phyloP scores from a whole-genome alignment of 371 early-diverging fungal species.

The Mucor lusitanicus region DNA sequence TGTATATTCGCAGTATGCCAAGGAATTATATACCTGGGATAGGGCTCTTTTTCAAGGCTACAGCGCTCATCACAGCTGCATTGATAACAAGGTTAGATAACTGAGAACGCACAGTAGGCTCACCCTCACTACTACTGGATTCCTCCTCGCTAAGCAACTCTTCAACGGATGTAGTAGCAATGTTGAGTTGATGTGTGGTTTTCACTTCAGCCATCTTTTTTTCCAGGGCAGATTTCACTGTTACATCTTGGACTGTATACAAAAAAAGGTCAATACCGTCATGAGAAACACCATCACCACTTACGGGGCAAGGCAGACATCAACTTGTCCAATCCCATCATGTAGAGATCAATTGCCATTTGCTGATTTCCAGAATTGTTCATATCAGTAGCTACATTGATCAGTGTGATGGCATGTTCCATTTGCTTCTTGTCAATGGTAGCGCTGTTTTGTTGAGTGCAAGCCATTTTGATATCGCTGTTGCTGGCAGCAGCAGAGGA shows the following conservation, averaged over 20 bases:
- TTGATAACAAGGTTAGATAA: conserved; percentile 50
- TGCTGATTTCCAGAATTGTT: conserved; percentile 42
- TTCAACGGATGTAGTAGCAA: conserved; percentile 3
- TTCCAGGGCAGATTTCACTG: conserved; percentile 40
- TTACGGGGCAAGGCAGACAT: conserved; percentile 56
- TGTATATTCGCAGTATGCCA: no score
- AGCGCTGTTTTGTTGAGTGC: not conserved
- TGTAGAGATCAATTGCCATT: conserved; percentile 54
- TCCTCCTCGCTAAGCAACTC: conserved; percentile 12
- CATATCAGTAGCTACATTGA: conserved; percentile 51
- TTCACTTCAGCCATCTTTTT: conserved; percentile 34
- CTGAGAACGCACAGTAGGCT: conserved; percentile 21
- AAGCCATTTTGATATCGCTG: conserved; percentile 3
- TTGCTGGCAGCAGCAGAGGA: not conserved
- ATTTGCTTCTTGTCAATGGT: conserved; percentile 42
- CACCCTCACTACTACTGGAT: not conserved
- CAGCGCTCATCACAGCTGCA: conserved; percentile 56
- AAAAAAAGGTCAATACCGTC: not conserved
- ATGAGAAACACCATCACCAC: conserved; percentile 1
- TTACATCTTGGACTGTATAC: conserved; percentile 47
- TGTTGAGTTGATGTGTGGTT: conserved; percentile 20
- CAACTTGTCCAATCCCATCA: conserved; percentile 50
- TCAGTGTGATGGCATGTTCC: conserved; percentile 49
- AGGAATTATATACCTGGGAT: conserved; percentile 58
- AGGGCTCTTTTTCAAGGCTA: conserved; percentile 68